Percentiles rank a stretch among this genome's conserved stretches.
phyloP scores from a whole-genome alignment of 768 basidiomycete genomes.

The Neoboletus brunneissimus region DNA sequence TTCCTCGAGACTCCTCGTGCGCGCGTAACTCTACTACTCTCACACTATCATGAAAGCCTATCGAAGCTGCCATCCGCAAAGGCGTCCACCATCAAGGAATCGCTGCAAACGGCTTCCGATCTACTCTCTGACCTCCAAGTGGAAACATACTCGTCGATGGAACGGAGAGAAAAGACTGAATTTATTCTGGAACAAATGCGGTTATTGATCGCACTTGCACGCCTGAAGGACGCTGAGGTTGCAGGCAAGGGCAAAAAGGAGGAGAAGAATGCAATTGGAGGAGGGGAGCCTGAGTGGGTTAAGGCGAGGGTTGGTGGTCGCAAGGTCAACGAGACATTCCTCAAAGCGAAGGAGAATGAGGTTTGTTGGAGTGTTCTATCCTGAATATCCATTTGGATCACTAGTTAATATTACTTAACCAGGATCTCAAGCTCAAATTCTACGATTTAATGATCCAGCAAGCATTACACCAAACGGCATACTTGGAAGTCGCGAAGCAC shows the following conservation, averaged over 20 bases:
- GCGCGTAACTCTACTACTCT: constrained; percentile 84
- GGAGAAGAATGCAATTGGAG: constrained; percentile 55
- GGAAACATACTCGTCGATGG: constrained; percentile 99
- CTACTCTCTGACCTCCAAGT: constrained; percentile 93
- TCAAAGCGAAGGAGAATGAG: constrained; percentile 87
- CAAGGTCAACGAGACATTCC: constrained; percentile 90
- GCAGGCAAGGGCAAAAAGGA: constrained; percentile 50
- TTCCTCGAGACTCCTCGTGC: constrained; percentile 96
- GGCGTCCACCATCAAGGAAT: constrained; percentile 50
- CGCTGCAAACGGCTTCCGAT: constrained; percentile 84
- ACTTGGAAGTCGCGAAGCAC: constrained; percentile 92
- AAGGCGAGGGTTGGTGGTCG: constrained; percentile 88
- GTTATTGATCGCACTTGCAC: constrained; percentile 73
- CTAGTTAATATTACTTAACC: constrained; percentile 4
- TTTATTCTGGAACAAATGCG: constrained; percentile 99
- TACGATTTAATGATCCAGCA: constrained; percentile 97
- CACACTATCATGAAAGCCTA: constrained; percentile 80
- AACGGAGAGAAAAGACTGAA: constrained; percentile 95
- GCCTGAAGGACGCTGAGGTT: constrained; percentile 67
- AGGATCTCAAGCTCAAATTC: constrained; percentile 95
- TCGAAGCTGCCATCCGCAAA: constrained; percentile 43
- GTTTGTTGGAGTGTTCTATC: constrained; percentile 42
- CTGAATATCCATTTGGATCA: not conserved
- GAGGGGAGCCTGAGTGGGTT: constrained; percentile 88
- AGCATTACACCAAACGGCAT: constrained; percentile 77